phyloP scores from a whole-genome alignment of 179 eudicot genomes.

The Beta corolliflora region DNA sequence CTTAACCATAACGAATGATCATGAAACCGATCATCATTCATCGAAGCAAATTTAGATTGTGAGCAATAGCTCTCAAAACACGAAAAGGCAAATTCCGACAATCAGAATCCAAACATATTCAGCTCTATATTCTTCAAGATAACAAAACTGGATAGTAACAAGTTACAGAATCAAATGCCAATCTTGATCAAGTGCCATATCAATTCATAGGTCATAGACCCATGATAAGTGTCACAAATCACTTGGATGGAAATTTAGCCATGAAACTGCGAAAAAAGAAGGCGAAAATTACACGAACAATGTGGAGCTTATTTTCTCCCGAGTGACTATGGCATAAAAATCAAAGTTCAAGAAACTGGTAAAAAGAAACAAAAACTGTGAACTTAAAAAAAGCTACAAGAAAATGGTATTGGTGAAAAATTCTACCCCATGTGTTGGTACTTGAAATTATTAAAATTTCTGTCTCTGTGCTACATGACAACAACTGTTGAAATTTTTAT shows the following conservation, averaged over 20 bases:
- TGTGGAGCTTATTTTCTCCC: slow-evolving; percentile 34
- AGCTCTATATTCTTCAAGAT: background rate
- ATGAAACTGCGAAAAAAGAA: slow-evolving; percentile 19
- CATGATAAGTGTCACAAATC: background rate
- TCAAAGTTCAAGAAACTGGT: slow-evolving; percentile 39
- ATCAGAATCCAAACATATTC: background rate
- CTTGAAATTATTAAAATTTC: slow-evolving; percentile 51
- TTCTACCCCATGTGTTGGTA: slow-evolving; percentile 43
- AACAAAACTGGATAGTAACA: background rate
- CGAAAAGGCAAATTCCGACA: background rate
- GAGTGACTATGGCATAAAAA: slow-evolving; percentile 41
- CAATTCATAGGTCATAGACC: background rate
- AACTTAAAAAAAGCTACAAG: slow-evolving; percentile 34
- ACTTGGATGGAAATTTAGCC: background rate
- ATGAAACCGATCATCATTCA: background rate
- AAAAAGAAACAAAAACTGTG: slow-evolving; percentile 31
- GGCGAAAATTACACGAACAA: slow-evolving; percentile 32
- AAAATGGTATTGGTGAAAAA: slow-evolving; percentile 39
- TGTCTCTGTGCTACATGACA: slow-evolving; percentile 48
- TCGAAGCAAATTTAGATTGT: background rate
- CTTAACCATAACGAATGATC: too few species aligned
- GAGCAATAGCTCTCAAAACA: background rate
- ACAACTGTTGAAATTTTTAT: slow-evolving; percentile 30
- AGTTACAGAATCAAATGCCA: background rate
- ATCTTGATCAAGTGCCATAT: background rate